Conservation (phyloP, 805 yeast species). For the Cyberlindnera mississippiensis region DNA sequence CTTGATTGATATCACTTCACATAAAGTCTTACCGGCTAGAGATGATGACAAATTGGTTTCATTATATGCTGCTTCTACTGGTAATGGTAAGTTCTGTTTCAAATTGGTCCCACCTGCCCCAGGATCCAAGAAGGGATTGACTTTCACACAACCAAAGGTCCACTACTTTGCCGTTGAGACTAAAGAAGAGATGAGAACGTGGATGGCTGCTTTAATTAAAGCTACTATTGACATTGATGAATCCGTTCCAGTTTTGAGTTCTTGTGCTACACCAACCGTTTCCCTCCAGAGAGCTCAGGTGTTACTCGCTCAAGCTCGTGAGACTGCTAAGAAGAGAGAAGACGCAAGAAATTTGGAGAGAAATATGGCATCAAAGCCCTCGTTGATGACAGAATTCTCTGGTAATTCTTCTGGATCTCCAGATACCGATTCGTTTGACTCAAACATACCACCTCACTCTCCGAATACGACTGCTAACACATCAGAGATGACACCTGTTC, state of each 20-base stretch:
- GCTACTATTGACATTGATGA: slow-evolving; percentile 97
- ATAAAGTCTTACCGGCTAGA: slow-evolving; percentile 77
- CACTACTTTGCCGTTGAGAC: slow-evolving; percentile 96
- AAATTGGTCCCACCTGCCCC: slow-evolving; percentile 96
- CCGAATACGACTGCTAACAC: slow-evolving; percentile 38
- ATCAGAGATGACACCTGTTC: slow-evolving; percentile 32
- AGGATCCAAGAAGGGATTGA: slow-evolving; percentile 90
- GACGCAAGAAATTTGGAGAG: slow-evolving; percentile 30
- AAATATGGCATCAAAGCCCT: slow-evolving; percentile 14
- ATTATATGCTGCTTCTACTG: slow-evolving; percentile 87
- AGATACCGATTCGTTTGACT: slow-evolving; percentile 29
- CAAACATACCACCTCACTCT: slow-evolving; percentile 25
- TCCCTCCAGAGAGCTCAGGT: slow-evolving; percentile 85
- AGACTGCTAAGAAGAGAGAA: slow-evolving; percentile 58
- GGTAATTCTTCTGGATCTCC: slow-evolving; percentile 32
- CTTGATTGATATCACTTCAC: slow-evolving; percentile 91
- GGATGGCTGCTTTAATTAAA: slow-evolving; percentile 94
- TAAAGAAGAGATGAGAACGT: slow-evolving; percentile 83
- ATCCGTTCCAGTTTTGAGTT: slow-evolving; percentile 82
- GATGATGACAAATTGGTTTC: slow-evolving; percentile 86
- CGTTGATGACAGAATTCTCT: slow-evolving; percentile 18
- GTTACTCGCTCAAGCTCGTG: slow-evolving; percentile 76
- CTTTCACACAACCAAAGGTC: slow-evolving; percentile 93
- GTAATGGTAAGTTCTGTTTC: slow-evolving; percentile 91
- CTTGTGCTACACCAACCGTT: slow-evolving; percentile 95